phyloP scores from a whole-genome alignment of 1,284 basidiomycete species.

The Cutaneotrichosporon dermatis region DNA sequence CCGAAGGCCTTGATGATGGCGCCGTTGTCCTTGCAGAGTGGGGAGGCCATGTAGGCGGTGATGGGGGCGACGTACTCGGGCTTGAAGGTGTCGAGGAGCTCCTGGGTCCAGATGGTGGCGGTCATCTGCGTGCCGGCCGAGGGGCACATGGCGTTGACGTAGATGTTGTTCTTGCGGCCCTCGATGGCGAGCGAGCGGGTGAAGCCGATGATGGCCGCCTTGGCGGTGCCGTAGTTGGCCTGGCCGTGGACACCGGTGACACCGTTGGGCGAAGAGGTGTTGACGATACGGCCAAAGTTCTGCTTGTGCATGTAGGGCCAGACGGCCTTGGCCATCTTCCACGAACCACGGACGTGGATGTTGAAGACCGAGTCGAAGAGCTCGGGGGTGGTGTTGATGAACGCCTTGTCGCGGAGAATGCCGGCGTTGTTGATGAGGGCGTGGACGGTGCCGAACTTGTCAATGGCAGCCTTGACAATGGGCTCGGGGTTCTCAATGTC shows the following conservation, averaged over 20 bases:
- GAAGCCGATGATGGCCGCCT: slow-evolving; percentile 86
- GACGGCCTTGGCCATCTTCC: slow-evolving; percentile 85
- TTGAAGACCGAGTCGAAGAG: slow-evolving; percentile 92
- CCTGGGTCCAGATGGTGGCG: slow-evolving; percentile 75
- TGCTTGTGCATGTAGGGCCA: slow-evolving; percentile 98
- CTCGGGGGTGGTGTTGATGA: slow-evolving; percentile 78
- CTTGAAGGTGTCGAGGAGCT: slow-evolving; percentile 76
- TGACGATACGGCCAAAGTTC: slow-evolving; percentile 93
- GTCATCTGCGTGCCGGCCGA: slow-evolving; percentile 91
- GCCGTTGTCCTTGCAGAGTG: slow-evolving; percentile 69
- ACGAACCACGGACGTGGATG: slow-evolving; percentile 75
- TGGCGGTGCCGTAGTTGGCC: slow-evolving; percentile 82
- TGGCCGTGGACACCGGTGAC: slow-evolving; percentile 95
- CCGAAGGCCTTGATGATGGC: slow-evolving; percentile 82
- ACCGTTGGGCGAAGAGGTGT: slow-evolving; percentile 87
- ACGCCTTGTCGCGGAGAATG: slow-evolving; percentile 87
- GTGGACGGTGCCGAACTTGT: slow-evolving; percentile 85
- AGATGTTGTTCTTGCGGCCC: slow-evolving; percentile 83
- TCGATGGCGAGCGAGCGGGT: slow-evolving; percentile 88
- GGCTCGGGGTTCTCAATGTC: slow-evolving; percentile 83
- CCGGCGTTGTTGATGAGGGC: slow-evolving; percentile 92
- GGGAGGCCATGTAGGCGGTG: slow-evolving; percentile 84
- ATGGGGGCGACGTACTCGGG: slow-evolving; percentile 91
- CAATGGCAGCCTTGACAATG: slow-evolving; percentile 81
- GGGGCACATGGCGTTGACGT: slow-evolving; percentile 84